A percentile compares a stretch with the other conserved stretches of the same genome.
phyloP scores from a whole-genome alignment of 2,329 filamentous ascomycete genomes.

The Penicillium sp. region DNA sequence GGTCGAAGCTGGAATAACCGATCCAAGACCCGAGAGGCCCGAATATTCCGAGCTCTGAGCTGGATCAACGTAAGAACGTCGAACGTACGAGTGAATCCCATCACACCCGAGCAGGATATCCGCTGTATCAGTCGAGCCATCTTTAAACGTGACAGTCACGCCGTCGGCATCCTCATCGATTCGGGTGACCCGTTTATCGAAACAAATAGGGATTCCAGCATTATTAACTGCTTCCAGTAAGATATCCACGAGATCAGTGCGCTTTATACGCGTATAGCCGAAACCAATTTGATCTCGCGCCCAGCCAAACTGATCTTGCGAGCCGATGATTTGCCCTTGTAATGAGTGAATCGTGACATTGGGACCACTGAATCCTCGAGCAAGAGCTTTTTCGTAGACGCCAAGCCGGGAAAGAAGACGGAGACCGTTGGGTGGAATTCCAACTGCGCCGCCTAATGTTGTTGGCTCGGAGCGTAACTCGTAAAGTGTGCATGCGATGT shows the following conservation, averaged over 20 bases:
- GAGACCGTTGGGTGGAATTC: constrained; percentile 36
- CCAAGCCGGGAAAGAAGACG: constrained; percentile 32
- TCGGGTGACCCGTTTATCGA: constrained; percentile 22
- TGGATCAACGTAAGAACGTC: constrained; percentile 36
- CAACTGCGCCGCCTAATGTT: constrained; percentile 36
- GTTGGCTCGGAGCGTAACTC: constrained; percentile 34
- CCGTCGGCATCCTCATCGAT: constrained; percentile 27
- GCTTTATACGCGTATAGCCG: constrained; percentile 34
- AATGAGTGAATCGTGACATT: constrained; percentile 31
- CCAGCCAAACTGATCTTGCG: constrained; percentile 21
- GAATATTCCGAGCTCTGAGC: constrained; percentile 36
- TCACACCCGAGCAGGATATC: constrained; percentile 46
- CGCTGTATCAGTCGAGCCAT: constrained; percentile 31
- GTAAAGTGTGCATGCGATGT: constrained; percentile 29
- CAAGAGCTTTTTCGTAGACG: constrained; percentile 27
- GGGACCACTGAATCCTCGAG: constrained; percentile 18
- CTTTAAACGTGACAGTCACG: constrained; percentile 32
- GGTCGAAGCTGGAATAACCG: constrained; percentile 18
- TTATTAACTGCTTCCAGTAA: constrained; percentile 27
- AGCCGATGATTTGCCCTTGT: constrained; percentile 21
- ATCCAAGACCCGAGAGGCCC: constrained; percentile 30
- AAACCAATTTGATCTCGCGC: constrained; percentile 31
- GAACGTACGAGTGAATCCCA: constrained; percentile 45
- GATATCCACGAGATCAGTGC: constrained; percentile 33
- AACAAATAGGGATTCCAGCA: constrained; percentile 31